Base-by-base conservation (phyloP, 352 stramenopile genomes). In the Albugo candida region DNA sequence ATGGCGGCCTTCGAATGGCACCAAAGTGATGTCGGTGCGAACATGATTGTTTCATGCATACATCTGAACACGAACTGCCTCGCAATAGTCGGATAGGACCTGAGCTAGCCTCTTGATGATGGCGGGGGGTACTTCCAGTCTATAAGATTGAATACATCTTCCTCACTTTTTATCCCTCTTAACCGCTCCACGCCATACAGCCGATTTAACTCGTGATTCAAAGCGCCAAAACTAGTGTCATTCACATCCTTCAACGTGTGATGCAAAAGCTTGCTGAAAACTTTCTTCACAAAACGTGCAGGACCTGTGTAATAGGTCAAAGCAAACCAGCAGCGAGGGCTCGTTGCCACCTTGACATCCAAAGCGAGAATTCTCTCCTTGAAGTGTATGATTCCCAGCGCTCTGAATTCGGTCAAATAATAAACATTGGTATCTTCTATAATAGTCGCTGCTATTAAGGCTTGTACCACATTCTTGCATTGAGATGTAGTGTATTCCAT, bases 1-100 rank as follows among this genome's bases (percentile, higher is more conserved):
- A 99, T 62, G 95, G 95, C 27, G 94, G 85, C 10, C 62, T 99
- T 17, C 79, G 95, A 45, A 98, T 99, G 93, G 81, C 76, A 16
- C 81, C 81, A 27, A 92, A 91, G 58, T 92, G 84, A 59, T 19
- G 14, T n/a, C 21, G 8, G 12, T 17, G 18, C 36, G 16, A 27
- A 47, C 21, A 47, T 14, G 14, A 2, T 19, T 35, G 34, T 47
- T 47, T 37, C 11, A 51, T 34, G 51, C 24, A 54, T 35, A 12
- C 51, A 41, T 20, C 40, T 54, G 11, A 39, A 51, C 5, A 8
- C 3, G 24, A 31, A 8, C 8, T 31, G 24, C 24, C 24, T 31
- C 8, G 24, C 24, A 31, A 8, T 31, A 31, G 3, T 31, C 8
- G 24, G 24, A 31, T 31, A 31, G 8, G 24, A 31, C 18, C 10